Conservation (phyloP, 1,139 yeast genomes). For the Kodamaea sp. region DNA sequence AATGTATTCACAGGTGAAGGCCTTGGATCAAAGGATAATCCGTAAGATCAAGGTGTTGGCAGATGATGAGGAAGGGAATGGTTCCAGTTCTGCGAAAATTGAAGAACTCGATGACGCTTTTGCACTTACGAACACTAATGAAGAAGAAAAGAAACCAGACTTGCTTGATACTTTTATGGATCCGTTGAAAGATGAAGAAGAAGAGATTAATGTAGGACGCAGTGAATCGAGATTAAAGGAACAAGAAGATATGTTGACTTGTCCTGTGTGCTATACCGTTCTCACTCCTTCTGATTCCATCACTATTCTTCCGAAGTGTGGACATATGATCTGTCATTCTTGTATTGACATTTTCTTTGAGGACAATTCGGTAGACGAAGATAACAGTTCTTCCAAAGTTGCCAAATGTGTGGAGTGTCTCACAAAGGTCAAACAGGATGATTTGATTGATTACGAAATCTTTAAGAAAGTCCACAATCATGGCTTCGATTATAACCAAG, state of each 20-base stretch:
- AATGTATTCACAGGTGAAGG: constrained; percentile 20
- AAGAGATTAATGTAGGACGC: constrained; percentile 24
- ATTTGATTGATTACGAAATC: constrained; percentile 50
- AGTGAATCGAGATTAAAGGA: constrained; percentile 8
- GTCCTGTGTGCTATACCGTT: constrained; percentile 71
- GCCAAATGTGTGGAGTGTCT: constrained; percentile 58
- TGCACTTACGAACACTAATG: not conserved
- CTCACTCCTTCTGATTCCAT: constrained; percentile 46
- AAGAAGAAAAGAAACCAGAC: not conserved
- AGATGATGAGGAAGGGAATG: not conserved
- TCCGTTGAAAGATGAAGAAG: constrained; percentile 6
- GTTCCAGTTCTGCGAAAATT: not conserved
- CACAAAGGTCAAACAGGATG: constrained; percentile 37
- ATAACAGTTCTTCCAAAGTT: constrained; percentile 32
- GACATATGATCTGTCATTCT: constrained; percentile 65
- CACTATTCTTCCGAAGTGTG: constrained; percentile 58
- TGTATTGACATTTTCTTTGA: constrained; percentile 60
- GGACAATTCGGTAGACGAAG: constrained; percentile 34
- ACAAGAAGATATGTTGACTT: constrained; percentile 37
- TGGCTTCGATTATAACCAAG: constrained; percentile 13
- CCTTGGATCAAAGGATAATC: constrained; percentile 16
- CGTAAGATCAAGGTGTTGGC: constrained; percentile 15
- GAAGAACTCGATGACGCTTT: not conserved
- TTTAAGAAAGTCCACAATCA: constrained; percentile 50
- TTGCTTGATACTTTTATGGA: constrained; percentile 1